Evolutionary conservation across 2,329 filamentous ascomycete genomes (phyloP).

Genomic region (Cadophora sp.): DNA sequence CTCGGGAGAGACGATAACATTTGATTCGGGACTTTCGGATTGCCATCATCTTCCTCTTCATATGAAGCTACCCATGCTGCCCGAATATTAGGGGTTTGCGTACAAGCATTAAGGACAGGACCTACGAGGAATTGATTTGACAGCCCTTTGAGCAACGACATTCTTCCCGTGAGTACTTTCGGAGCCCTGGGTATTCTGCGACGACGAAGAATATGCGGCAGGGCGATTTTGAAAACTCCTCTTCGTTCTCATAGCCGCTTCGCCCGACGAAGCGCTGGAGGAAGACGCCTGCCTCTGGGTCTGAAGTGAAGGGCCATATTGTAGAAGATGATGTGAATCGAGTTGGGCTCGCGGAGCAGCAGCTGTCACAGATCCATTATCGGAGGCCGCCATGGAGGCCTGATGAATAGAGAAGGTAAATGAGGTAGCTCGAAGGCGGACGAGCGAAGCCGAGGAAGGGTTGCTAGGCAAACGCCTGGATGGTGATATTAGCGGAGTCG

Average conservation of each 20-base stretch:
- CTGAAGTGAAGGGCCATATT: slow-evolving; percentile 32
- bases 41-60: slow-evolving; percentile 39
- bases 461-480: not conserved
- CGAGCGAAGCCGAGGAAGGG: slow-evolving; percentile 16
- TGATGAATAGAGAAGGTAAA: not conserved
- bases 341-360: slow-evolving; percentile 30
- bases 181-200: slow-evolving; percentile 38
- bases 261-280: slow-evolving; percentile 32
- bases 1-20: slow-evolving; percentile 37
- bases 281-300: slow-evolving; percentile 34
- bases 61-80: slow-evolving; percentile 45
- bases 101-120: not conserved
- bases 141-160: slow-evolving; percentile 35
- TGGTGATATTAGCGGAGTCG: not conserved
- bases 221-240: slow-evolving; percentile 34
- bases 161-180: slow-evolving; percentile 36
- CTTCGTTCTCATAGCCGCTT: slow-evolving; percentile 35
- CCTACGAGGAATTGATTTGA: slow-evolving; percentile 43
- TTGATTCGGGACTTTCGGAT: slow-evolving; percentile 30
- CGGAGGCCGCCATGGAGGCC: slow-evolving; percentile 20
- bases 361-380: slow-evolving; percentile 28
- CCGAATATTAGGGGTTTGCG: not conserved
- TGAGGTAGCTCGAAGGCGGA: slow-evolving; percentile 4
- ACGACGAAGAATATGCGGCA: slow-evolving; percentile 38
- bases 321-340: slow-evolving; percentile 36